Base-by-base conservation (phyloP, 2,329 filamentous ascomycete species). In the Fusarium sp. region DNA sequence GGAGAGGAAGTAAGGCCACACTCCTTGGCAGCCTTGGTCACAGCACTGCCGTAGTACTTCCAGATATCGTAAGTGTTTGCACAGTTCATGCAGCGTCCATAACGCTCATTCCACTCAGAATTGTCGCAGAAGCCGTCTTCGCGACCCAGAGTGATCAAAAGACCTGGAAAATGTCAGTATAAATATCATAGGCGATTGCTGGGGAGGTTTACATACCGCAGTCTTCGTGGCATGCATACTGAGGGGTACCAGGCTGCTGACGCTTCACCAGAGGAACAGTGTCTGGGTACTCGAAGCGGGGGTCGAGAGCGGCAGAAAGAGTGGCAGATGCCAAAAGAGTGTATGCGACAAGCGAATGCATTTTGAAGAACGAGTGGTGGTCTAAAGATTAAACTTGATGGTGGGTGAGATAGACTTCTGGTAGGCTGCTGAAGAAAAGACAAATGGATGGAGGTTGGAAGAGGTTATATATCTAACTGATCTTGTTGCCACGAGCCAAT, bases 161-260 rank as follows among this genome's bases (percentile, higher is more conserved):
- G 66, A 10, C 70, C 70, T 72, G 7, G 0, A 1, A 1, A 4
- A 6, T 4, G 28, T 70, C 5, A 66, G 41, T 12, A 15, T 16
- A 0, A 9, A 15, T 28, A 8, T 4, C 12, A 4, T 6, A 1
- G 5, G 18, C 11, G 2, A 8, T 1, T 2, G 5, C 13, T 16
- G 20, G 26, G 24, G 75, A 74, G 43, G n/a, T 74, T 67, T 20
- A 73, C 77, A 37, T 75, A 83, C 83, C 83, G 70, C 83, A 85
- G 66, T 83, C 80, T 52, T 80, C 79, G 63, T 84, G 83, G 73
- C 83, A 85, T 23, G 80, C 78, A 66, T 82, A 84, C 5, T 76
- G 70, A 18, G 82, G 80, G 10, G 81, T 81, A 8, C 82, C 83
- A 15, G 82, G 81, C 20, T 80, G 79, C 70, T 84, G 83, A 46